Percentiles rank a stretch among this genome's conserved stretches.
Evolutionary conservation across 2,329 filamentous ascomycete genomes (phyloP).

Genomic region (Alternaria viburni): DNA sequence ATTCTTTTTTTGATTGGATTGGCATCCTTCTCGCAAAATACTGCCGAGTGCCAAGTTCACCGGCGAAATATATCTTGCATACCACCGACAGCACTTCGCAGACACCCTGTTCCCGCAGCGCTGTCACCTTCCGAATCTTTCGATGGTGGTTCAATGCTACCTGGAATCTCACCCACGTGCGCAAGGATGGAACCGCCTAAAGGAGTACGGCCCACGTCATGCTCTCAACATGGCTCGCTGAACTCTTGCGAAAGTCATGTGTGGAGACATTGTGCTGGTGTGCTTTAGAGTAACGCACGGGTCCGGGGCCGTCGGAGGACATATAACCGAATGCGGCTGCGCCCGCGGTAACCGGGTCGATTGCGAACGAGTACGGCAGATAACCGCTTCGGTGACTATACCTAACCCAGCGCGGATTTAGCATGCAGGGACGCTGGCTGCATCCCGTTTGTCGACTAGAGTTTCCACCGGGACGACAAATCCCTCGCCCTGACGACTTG

Average conservation of each 20-base stretch:
- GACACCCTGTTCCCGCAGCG: background rate
- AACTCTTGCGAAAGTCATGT: background rate
- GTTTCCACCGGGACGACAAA: background rate
- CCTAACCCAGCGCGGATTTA: background rate
- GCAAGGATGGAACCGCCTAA: background rate
- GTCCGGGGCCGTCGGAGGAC: background rate
- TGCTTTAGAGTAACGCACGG: background rate
- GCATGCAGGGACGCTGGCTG: background rate
- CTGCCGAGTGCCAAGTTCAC: background rate
- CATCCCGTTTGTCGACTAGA: background rate
- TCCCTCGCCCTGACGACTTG: background rate
- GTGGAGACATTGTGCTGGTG: background rate
- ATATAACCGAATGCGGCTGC: background rate
- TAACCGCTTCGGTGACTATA: background rate
- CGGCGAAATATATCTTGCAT: background rate
- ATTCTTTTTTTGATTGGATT: background rate
- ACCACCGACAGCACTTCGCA: background rate
- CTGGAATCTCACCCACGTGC: background rate
- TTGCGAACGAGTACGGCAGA: background rate
- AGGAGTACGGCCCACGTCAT: background rate
- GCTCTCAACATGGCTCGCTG: background rate
- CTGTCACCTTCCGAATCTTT: slow-evolving; percentile 5
- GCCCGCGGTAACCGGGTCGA: background rate
- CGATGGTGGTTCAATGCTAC: background rate
- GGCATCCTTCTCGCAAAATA: background rate